Percentiles rank a stretch among this genome's conserved stretches.
phyloP scores from a whole-genome alignment of 805 yeast genomes.

The Saccharomyces eubayanus region DNA sequence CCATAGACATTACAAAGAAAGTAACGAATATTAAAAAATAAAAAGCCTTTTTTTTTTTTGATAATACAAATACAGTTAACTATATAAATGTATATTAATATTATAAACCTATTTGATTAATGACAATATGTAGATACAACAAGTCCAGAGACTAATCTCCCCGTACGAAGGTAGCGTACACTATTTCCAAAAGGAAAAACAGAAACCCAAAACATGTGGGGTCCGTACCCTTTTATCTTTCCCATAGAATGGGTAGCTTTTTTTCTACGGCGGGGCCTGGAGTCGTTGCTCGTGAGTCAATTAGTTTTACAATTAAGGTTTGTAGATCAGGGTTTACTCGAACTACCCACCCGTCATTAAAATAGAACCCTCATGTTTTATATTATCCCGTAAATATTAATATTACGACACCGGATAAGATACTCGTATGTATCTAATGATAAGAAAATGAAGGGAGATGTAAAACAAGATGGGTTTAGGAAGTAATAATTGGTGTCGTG shows the following conservation, averaged over 20 bases:
- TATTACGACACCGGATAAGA: neutral
- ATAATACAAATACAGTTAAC: neutral
- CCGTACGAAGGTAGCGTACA: too few relatives aligned
- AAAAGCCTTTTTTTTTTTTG: neutral
- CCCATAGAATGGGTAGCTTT: too few relatives aligned
- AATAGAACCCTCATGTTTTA: neutral
- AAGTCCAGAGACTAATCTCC: too few relatives aligned
- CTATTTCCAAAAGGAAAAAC: too few relatives aligned
- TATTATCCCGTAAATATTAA: neutral
- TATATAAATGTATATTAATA: neutral
- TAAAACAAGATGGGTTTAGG: neutral
- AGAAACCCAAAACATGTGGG: too few relatives aligned
- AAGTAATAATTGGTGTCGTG: too few relatives aligned
- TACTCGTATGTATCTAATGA: neutral
- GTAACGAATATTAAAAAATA: neutral
- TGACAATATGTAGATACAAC: too few relatives aligned
- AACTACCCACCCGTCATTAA: neutral
- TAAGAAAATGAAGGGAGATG: neutral
- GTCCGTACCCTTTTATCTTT: too few relatives aligned
- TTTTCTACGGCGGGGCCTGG: too few relatives aligned
- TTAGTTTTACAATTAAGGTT: neutral
- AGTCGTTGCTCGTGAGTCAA: too few relatives aligned
- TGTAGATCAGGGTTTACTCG: neutral
- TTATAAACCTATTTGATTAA: neutral
- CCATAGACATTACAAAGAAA: neutral